Evolutionary conservation across 257 asterid genomes (phyloP).

Genomic region (Pogostemon cablin): DNA sequence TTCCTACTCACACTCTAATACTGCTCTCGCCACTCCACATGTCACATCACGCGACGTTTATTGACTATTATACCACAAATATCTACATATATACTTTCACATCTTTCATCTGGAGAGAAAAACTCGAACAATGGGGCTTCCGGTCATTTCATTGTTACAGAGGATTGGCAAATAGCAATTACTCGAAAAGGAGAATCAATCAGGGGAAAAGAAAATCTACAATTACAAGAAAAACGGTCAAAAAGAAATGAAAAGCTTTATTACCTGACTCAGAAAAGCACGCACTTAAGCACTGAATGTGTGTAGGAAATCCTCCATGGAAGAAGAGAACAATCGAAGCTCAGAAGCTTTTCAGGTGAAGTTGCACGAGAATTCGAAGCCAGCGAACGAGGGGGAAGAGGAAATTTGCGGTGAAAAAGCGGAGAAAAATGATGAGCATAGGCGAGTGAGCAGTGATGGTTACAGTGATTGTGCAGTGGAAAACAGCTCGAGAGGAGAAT

Average conservation of each 20-base stretch:
- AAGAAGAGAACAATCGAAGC: slow-evolving; percentile 41
- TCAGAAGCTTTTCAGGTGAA: slow-evolving; percentile 25
- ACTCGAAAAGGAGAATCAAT: neutral
- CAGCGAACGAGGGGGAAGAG: slow-evolving; percentile 21
- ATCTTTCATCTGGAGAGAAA: neutral
- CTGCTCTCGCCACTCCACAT: slow-evolving; percentile 32
- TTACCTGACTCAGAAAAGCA: slow-evolving; percentile 40
- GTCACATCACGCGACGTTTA: neutral
- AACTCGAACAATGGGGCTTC: neutral
- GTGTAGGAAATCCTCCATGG: slow-evolving; percentile 49
- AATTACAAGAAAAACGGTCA: slow-evolving; percentile 33
- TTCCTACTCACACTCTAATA: slow-evolving; percentile 38
- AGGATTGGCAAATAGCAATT: neutral
- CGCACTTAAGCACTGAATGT: slow-evolving; percentile 46
- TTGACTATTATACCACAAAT: slow-evolving; percentile 15
- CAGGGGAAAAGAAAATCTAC: slow-evolving; percentile 3
- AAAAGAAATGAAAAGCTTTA: slow-evolving; percentile 27
- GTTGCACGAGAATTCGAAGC: slow-evolving; percentile 28
- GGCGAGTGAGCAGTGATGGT: slow-evolving; percentile 33
- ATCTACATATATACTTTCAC: neutral
- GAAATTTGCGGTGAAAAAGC: slow-evolving; percentile 31
- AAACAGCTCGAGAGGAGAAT: slow-evolving; percentile 34
- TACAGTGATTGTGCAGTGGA: slow-evolving; percentile 35
- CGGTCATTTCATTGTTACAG: slow-evolving; percentile 20
- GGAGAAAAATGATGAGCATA: slow-evolving; percentile 36